A percentile compares a stretch with the other conserved stretches of the same genome.
Evolutionary conservation across 306 rosid species (phyloP).

Genomic region (Sicyos edulis): DNA sequence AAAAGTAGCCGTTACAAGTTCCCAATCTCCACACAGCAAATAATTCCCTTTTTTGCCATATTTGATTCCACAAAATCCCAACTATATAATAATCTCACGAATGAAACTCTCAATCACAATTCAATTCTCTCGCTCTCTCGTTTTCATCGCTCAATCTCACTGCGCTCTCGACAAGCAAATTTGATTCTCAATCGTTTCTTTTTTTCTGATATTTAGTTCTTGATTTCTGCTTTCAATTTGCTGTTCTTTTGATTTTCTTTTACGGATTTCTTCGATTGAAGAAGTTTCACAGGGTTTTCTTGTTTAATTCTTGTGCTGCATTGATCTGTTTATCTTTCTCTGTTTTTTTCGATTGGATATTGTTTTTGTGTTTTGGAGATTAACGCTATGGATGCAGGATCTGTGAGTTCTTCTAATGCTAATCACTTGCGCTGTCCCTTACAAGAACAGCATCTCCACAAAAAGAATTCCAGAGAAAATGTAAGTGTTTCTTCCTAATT

Average conservation of each 20-base stretch:
- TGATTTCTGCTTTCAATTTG: not conserved
- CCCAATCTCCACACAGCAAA: not conserved
- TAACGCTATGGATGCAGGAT: constrained; percentile 43
- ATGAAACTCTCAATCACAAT: not conserved
- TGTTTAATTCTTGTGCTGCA: too few relatives aligned
- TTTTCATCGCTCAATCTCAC: not conserved
- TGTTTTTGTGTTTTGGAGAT: constrained; percentile 14
- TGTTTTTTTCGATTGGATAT: not conserved
- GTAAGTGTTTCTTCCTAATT: constrained; percentile 10
- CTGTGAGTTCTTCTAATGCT: constrained; percentile 27
- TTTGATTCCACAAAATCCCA: not conserved
- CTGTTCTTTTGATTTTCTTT: not conserved
- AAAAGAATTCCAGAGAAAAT: constrained; percentile 32
- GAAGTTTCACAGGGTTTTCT: not conserved
- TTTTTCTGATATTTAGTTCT: not conserved
- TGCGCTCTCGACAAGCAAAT: not conserved
- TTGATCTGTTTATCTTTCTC: not conserved
- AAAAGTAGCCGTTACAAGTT: constrained; percentile 24
- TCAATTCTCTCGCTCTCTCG: not conserved
- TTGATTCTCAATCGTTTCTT: not conserved
- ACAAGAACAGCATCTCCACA: constrained; percentile 32
- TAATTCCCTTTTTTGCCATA: not conserved
- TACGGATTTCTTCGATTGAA: not conserved
- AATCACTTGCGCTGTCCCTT: constrained; percentile 29
- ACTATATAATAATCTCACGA: constrained; percentile 22